Conservation (phyloP, 192 early-diverging fungal species). For the Gamsiella multidivaricata region DNA sequence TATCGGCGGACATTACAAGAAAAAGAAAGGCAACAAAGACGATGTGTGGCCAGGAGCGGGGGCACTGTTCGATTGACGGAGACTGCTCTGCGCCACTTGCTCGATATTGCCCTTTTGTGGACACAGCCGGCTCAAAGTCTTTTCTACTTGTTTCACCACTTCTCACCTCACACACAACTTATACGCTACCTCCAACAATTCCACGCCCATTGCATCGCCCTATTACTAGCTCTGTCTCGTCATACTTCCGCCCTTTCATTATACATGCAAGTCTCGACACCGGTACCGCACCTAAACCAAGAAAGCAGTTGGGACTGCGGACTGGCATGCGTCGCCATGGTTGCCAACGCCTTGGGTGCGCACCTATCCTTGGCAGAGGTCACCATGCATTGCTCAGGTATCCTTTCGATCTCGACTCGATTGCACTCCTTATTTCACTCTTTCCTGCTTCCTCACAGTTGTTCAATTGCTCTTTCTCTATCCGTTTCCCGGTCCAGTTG, state of each 20-base stretch:
- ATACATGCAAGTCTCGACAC: constrained; percentile 47
- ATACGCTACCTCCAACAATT: no score
- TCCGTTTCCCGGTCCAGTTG: neutral
- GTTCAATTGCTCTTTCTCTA: neutral
- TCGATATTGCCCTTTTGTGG: no score
- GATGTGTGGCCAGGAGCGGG: neutral
- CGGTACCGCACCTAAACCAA: constrained; percentile 50
- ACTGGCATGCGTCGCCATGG: constrained; percentile 85
- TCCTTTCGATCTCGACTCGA: no score
- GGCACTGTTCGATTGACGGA: no score
- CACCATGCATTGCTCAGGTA: constrained; percentile 59
- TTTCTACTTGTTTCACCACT: neutral
- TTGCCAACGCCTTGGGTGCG: constrained; percentile 71
- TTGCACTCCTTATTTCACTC: neutral
- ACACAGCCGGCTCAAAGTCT: no score
- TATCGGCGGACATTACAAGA: constrained; percentile 5
- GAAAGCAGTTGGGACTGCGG: constrained; percentile 88
- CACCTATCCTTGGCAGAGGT: constrained; percentile 68
- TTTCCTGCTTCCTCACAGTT: neutral
- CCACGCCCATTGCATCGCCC: neutral
- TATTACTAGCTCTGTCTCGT: neutral
- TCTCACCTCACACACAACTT: neutral
- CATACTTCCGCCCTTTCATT: neutral
- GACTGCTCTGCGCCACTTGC: no score
- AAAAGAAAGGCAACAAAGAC: neutral